Base-by-base conservation (phyloP, 1,284 basidiomycete species). In the Trichosporon sp. region DNA sequence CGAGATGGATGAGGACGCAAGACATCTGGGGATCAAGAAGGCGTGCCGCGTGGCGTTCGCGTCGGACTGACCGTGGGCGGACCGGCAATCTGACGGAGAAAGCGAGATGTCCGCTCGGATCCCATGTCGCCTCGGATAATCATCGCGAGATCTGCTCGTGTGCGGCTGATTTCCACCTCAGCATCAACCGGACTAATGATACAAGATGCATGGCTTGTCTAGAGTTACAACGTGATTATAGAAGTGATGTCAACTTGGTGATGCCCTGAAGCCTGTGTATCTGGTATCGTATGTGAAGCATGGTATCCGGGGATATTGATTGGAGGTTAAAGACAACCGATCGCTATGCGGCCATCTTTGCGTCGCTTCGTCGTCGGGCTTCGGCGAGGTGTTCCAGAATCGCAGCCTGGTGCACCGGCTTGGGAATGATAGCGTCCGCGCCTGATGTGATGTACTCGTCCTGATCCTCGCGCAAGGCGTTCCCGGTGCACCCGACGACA, bases 371-470 rank as follows among this genome's bases (percentile, higher is more conserved):
- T 58, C 64, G 71, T 49, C 72, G 66, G 27, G 78, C 76, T 54
- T 75, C 71, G 32, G 71, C 67, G 49, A 80, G 73, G 68, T 72
- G 70, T 27, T 70, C 71, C 40, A 74, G 60, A 16, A 79, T 69
- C 4, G 70, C 63, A 56, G 72, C 73, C 59, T 78, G 76, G 52
- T 79, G 74, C 19, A 80, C 76, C 9, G 79, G 77, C 62, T 78
- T 78, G 13, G 77, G 66, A 14, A 77, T 65, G 29, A 78, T 74
- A 27, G 64, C 70, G 44, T 92, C 87, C 49, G 86, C 90, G 6
- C 90, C 90, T 4, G 90, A 89, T 1, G 85, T 84, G 8, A 89
- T 80, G 75, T 91, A 93, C 75, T 89, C 88, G 61, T 87, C 85
- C 67, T 79, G 79, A 73, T 89, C 88, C 34, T 83, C 82, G 44